Percentiles rank a stretch among this genome's conserved stretches.
Conservation (phyloP, 768 basidiomycete species). For the Lepiota subincarnata region DNA sequence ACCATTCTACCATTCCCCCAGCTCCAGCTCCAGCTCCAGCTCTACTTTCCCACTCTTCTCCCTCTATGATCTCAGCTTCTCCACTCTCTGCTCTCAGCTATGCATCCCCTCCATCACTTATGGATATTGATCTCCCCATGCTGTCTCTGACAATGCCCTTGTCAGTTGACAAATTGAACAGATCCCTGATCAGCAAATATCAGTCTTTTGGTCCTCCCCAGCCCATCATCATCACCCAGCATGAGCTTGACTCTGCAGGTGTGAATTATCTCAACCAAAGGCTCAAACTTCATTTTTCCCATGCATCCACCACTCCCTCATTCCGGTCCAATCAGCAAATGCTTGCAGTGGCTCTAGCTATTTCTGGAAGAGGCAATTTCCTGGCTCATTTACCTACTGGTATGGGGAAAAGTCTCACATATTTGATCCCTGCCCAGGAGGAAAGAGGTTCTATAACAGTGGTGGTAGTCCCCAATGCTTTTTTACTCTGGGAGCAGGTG, state of each 20-base stretch:
- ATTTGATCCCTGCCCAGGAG: constrained; percentile 15
- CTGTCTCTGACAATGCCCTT: too few relatives aligned
- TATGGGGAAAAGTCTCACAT: constrained; percentile 19
- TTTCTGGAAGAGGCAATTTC: constrained; percentile 13
- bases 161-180: too few relatives aligned
- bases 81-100: too few relatives aligned
- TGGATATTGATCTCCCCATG: too few relatives aligned
- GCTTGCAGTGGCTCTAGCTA: constrained; percentile 9
- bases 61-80: too few relatives aligned
- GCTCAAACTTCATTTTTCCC: constrained; percentile 6
- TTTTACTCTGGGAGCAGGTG: constrained; percentile 12
- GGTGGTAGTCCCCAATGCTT: constrained; percentile 18
- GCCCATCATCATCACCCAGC: background rate
- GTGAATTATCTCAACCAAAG: background rate
- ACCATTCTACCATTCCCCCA: too few relatives aligned
- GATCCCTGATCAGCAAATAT: too few relatives aligned
- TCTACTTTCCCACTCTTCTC: too few relatives aligned
- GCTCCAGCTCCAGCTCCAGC: too few relatives aligned
- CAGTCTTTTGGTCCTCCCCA: background rate
- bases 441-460: constrained; percentile 6
- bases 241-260: background rate
- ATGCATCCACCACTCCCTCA: background rate
- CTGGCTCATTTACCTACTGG: constrained; percentile 21
- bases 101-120: too few relatives aligned
- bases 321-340: constrained; percentile 16